A percentile compares a stretch with the other conserved stretches of the same genome.
These are phyloP conservation scores for Tremella yokohamensis DNA, from an alignment of 768 basidiomycete genomes.

Conservation along the genomic window DNA sequence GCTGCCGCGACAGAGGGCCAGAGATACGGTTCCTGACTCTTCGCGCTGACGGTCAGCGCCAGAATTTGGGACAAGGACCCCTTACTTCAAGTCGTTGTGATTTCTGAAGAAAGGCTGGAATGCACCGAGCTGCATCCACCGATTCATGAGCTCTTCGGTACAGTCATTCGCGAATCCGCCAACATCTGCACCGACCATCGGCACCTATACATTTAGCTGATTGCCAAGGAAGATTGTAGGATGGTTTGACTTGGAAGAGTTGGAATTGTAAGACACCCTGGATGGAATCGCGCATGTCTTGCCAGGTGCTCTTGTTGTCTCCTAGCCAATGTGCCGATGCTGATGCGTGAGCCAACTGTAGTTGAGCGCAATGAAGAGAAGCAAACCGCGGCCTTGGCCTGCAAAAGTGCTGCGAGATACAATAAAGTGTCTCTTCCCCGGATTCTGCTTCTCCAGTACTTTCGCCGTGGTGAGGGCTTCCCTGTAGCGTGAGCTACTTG, in stretches of 20 bases:
- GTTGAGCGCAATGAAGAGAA: neutral
- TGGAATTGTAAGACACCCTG: conserved; percentile 79
- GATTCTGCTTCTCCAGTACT: conserved; percentile 49
- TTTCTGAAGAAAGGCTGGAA: conserved; percentile 80
- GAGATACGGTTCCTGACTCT: conserved; percentile 66
- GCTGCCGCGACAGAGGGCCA: conserved; percentile 78
- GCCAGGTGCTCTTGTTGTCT: conserved; percentile 73
- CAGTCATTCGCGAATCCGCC: conserved; percentile 65
- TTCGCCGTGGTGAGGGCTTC: neutral
- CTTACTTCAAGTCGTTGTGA: conserved; percentile 53
- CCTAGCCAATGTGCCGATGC: conserved; percentile 55
- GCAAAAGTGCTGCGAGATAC: conserved; percentile 48
- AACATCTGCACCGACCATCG: conserved; percentile 77
- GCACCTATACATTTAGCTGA: conserved; percentile 42
- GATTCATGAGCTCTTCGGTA: conserved; percentile 73
- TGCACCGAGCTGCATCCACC: conserved; percentile 83
- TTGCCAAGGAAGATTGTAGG: neutral
- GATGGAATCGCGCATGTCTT: conserved; percentile 66
- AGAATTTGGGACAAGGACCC: neutral
- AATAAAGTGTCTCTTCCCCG: conserved; percentile 62
- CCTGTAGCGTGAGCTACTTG: neutral
- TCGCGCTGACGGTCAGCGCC: conserved; percentile 1
- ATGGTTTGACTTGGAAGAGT: conserved; percentile 62
- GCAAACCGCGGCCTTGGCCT: conserved; percentile 18
- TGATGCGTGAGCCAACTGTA: neutral